Evolutionary conservation across 306 rosid species (phyloP).

Genomic region (Trifolium dubium): DNA sequence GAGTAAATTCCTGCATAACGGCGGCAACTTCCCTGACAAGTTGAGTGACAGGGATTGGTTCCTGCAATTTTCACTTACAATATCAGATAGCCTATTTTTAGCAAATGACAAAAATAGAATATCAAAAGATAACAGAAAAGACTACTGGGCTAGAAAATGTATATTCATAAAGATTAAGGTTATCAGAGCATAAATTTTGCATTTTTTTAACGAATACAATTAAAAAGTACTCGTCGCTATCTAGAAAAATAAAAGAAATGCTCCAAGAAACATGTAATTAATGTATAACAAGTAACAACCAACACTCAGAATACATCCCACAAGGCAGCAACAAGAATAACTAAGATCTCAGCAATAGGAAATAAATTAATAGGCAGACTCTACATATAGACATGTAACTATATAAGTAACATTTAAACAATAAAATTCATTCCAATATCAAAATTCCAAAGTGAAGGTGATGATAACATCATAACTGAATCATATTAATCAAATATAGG

Average conservation of each 20-base stretch:
- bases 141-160: background rate
- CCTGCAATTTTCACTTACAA: slow-evolving; percentile 55
- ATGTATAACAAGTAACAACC: slow-evolving; percentile 10
- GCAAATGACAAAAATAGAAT: slow-evolving; percentile 7
- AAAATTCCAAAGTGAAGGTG: background rate
- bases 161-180: background rate
- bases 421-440: background rate
- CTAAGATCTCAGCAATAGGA: slow-evolving; percentile 8
- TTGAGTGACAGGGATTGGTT: slow-evolving; percentile 94
- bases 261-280: slow-evolving; percentile 7
- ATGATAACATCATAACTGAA: background rate
- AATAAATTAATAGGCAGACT: slow-evolving; percentile 13
- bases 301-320: slow-evolving; percentile 20
- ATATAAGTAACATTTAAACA: background rate
- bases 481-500: background rate
- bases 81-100: slow-evolving; percentile 7
- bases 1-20: slow-evolving; percentile 98
- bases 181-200: background rate
- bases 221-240: slow-evolving; percentile 4
- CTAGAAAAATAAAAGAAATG: background rate
- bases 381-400: too few species aligned
- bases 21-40: slow-evolving; percentile 98
- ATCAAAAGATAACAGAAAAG: slow-evolving; percentile 34
- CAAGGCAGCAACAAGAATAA: slow-evolving; percentile 11
- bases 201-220: background rate